Evolutionary conservation across 148 eudicot genomes (phyloP).

Genomic region (Rhododendron henanense): DNA sequence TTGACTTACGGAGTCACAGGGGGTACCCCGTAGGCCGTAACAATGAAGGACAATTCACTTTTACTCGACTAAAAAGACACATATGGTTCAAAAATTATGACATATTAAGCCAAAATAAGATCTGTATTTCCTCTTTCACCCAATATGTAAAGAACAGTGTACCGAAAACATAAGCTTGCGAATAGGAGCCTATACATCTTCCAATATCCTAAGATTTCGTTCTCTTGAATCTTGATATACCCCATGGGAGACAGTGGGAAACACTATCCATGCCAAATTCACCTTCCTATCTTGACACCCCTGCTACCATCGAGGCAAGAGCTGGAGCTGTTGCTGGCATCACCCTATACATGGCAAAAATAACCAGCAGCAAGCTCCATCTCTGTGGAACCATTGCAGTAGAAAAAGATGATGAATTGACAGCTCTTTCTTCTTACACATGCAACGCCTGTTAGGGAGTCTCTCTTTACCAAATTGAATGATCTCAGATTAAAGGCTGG

Average conservation of each 20-base stretch:
- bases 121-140: background rate
- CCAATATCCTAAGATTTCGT: background rate
- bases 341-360: background rate
- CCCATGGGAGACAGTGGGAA: background rate
- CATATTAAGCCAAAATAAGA: background rate
- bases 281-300: background rate
- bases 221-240: background rate
- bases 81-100: background rate
- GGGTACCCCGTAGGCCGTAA: background rate
- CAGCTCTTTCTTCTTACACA: background rate
- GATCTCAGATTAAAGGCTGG: background rate
- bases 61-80: background rate
- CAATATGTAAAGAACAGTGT: background rate
- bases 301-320: background rate
- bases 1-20: background rate
- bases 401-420: background rate
- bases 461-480: background rate
- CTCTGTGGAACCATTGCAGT: background rate
- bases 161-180: background rate
- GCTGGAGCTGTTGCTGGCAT: background rate
- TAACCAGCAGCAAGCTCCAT: background rate
- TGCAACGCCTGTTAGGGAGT: background rate
- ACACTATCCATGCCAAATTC: background rate
- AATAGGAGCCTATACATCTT: background rate
- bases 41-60: background rate